Evolutionary conservation across 441 rosid genomes (phyloP).

Genomic region (Aleurites moluccanus): DNA sequence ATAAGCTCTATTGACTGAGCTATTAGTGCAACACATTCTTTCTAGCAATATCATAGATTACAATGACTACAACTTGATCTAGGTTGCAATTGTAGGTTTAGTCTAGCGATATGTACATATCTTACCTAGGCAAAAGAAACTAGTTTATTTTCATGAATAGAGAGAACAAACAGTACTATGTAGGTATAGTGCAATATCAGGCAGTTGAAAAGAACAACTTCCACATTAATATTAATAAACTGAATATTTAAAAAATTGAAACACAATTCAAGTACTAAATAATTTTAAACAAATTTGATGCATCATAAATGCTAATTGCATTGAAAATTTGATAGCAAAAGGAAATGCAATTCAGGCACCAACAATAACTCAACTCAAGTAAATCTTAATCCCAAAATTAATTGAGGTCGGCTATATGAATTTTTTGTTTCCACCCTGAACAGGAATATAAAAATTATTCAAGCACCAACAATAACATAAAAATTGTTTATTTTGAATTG

Average conservation of each 20-base stretch:
- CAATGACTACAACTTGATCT: too few species aligned
- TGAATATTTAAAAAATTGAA: neutral
- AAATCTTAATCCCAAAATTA: too few species aligned
- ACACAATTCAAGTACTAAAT: neutral
- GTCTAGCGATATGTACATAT: neutral
- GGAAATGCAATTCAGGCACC: neutral
- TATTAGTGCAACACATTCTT: too few species aligned
- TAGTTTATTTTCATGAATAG: neutral
- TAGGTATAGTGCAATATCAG: neutral
- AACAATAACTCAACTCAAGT: too few species aligned
- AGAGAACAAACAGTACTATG: neutral
- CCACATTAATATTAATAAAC: neutral
- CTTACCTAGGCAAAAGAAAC: neutral
- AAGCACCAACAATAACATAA: too few species aligned
- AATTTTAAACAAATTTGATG: neutral
- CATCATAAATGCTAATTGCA: neutral
- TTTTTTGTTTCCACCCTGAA: too few species aligned
- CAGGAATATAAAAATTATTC: too few species aligned
- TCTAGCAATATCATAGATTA: neutral
- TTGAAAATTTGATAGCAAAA: neutral
- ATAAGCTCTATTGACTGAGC: too few species aligned
- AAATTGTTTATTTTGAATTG: neutral
- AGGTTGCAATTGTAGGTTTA: too few species aligned
- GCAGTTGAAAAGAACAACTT: neutral
- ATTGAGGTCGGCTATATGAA: too few species aligned